These are phyloP conservation scores for Kodamaea alishanica DNA, from an alignment of 1,139 yeast genomes.

Conservation along the genomic window DNA sequence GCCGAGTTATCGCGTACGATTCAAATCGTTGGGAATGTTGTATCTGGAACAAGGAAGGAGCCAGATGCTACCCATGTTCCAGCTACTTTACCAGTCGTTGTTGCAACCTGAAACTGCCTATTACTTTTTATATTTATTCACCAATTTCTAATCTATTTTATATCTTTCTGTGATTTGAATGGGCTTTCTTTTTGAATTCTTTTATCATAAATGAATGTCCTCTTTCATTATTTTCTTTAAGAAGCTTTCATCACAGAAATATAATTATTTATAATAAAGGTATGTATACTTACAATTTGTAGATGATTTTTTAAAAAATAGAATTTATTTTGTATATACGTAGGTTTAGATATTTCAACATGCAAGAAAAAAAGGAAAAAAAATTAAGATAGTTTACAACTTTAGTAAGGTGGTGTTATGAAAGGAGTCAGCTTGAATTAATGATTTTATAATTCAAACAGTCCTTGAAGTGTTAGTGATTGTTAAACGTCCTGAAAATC, in stretches of 20 bases:
- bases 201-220: not conserved
- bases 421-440: too few relatives aligned
- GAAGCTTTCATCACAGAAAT: too few relatives aligned
- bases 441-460: too few relatives aligned
- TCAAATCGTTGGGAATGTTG: constrained; percentile 39
- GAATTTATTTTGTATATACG: not conserved
- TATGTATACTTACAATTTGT: too few relatives aligned
- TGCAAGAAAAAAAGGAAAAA: constrained; percentile 13
- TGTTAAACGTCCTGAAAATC: too few relatives aligned
- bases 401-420: not conserved
- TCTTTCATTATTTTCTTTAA: too few relatives aligned
- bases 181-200: not conserved
- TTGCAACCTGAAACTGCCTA: too few relatives aligned
- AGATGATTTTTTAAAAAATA: too few relatives aligned
- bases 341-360: constrained; percentile 9
- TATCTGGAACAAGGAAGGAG: constrained; percentile 16
- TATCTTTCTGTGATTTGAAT: not conserved
- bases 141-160: not conserved
- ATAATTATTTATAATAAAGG: too few relatives aligned
- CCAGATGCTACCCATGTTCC: not conserved
- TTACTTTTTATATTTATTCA: too few relatives aligned
- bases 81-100: too few relatives aligned
- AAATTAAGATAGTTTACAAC: constrained; percentile 16
- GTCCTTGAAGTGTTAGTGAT: too few relatives aligned
- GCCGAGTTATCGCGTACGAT: constrained; percentile 53